A percentile compares a stretch with the other conserved stretches of the same genome.
Conservation (phyloP, 371 early-diverging fungal species). For the Rhizopus stolonifer region DNA sequence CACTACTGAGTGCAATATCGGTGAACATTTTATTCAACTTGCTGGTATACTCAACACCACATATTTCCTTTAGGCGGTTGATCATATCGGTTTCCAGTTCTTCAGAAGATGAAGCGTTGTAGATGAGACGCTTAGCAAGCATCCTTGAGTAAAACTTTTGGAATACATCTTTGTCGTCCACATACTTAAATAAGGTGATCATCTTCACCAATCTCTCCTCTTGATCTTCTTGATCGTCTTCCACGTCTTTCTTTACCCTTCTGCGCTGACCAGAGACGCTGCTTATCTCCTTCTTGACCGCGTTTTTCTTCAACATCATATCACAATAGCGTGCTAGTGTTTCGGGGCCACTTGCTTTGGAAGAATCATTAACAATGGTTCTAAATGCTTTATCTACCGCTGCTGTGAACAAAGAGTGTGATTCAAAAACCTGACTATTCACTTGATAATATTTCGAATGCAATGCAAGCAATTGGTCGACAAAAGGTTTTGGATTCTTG, state of each 20-base stretch:
- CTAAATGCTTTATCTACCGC: conserved; percentile 87
- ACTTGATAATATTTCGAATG: conserved; percentile 67
- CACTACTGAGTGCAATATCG: conserved; percentile 85
- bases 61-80: conserved; percentile 82
- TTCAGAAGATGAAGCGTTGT: conserved; percentile 74
- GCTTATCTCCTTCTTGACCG: conserved; percentile 35
- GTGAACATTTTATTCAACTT: conserved; percentile 92
- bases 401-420: conserved; percentile 73
- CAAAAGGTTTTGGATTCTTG: conserved; percentile 73
- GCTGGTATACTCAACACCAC: conserved; percentile 90
- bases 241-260: conserved; percentile 12
- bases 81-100: conserved; percentile 89
- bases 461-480: conserved; percentile 62
- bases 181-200: conserved; percentile 83
- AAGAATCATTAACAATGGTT: conserved; percentile 68
- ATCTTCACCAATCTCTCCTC: conserved; percentile 56
- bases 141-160: conserved; percentile 82
- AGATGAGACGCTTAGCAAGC: conserved; percentile 84
- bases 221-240: conserved; percentile 47
- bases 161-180: conserved; percentile 89
- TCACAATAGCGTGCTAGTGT: conserved; percentile 84
- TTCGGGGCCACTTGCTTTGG: conserved; percentile 67
- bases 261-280: conserved; percentile 8
- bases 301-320: conserved; percentile 66
- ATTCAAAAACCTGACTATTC: conserved; percentile 61